Percentiles rank a stretch among this genome's conserved stretches.
phyloP scores from a whole-genome alignment of 2,329 filamentous ascomycete genomes.

The Colletotrichum higginsianum region DNA sequence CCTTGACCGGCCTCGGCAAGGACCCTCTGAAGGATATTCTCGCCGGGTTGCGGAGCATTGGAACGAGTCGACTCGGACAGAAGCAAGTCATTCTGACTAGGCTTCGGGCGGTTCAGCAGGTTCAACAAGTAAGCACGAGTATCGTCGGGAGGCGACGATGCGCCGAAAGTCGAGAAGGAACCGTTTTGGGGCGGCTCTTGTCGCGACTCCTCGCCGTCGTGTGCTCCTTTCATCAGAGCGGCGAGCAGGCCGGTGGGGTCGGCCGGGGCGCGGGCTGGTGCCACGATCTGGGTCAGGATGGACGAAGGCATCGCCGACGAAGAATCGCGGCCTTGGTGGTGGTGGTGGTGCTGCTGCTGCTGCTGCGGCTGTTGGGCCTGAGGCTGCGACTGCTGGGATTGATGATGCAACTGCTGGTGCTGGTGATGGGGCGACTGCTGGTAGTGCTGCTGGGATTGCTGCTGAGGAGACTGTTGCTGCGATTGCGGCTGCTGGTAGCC shows the following conservation, averaged over 20 bases:
- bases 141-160: conserved; percentile 72
- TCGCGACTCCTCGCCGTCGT: conserved; percentile 63
- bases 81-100: conserved; percentile 69
- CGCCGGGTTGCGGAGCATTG: conserved; percentile 40
- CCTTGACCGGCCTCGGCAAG: conserved; percentile 39
- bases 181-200: conserved; percentile 46
- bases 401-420: conserved; percentile 40
- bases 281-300: conserved; percentile 64
- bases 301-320: conserved; percentile 49
- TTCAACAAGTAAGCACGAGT: conserved; percentile 90
- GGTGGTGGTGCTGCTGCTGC: conserved; percentile 48
- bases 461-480: conserved; percentile 40
- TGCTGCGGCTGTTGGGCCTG: conserved; percentile 46
- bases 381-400: conserved; percentile 44
- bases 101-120: conserved; percentile 85
- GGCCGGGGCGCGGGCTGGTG: conserved; percentile 69
- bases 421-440: conserved; percentile 42
- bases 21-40: conserved; percentile 41
- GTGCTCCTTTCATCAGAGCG: conserved; percentile 71
- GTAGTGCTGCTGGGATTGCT: conserved; percentile 36
- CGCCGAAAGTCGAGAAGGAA: conserved; percentile 58
- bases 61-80: conserved; percentile 60
- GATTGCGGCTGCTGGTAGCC: conserved; percentile 51
- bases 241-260: conserved; percentile 72
- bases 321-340: conserved; percentile 43